A percentile compares a stretch with the other conserved stretches of the same genome.
phyloP scores from a whole-genome alignment of 2,329 filamentous ascomycete species.

The Aotearoamyces nothofagi region DNA sequence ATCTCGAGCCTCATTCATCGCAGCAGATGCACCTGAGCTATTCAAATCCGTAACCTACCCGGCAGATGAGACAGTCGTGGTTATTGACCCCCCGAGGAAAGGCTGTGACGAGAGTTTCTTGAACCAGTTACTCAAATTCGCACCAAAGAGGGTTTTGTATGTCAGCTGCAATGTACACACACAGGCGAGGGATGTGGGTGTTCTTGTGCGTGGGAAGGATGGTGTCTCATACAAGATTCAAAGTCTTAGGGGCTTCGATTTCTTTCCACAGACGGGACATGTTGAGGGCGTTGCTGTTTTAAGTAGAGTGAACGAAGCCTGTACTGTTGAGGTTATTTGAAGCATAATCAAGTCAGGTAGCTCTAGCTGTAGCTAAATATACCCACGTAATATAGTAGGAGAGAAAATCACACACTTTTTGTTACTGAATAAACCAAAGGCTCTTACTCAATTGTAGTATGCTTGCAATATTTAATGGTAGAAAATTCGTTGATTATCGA shows the following conservation, averaged over 20 bases:
- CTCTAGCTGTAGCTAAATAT: no score
- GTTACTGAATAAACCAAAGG: no score
- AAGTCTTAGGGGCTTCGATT: constrained; percentile 85
- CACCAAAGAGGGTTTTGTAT: constrained; percentile 70
- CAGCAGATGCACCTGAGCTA: constrained; percentile 71
- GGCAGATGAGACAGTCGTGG: constrained; percentile 73
- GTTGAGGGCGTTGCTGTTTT: constrained; percentile 54
- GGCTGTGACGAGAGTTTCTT: constrained; percentile 83
- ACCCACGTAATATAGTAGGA: no score
- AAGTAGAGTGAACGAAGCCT: constrained; percentile 34
- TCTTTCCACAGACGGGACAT: constrained; percentile 78
- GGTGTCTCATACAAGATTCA: constrained; percentile 64
- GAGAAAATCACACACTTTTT: no score
- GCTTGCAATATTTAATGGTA: no score
- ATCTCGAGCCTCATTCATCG: constrained; percentile 67
- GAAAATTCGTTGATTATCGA: no score
- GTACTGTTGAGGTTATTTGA: no score
- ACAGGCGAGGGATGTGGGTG: constrained; percentile 83
- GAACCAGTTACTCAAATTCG: constrained; percentile 62
- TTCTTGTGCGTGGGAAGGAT: constrained; percentile 58
- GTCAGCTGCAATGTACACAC: constrained; percentile 98
- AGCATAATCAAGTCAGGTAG: no score
- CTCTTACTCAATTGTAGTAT: no score
- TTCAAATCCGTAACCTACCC: constrained; percentile 66
- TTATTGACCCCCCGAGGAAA: constrained; percentile 93